phyloP scores from a whole-genome alignment of 2,329 filamentous ascomycete species.

The Dryadomyces quercus-mongolicae region DNA sequence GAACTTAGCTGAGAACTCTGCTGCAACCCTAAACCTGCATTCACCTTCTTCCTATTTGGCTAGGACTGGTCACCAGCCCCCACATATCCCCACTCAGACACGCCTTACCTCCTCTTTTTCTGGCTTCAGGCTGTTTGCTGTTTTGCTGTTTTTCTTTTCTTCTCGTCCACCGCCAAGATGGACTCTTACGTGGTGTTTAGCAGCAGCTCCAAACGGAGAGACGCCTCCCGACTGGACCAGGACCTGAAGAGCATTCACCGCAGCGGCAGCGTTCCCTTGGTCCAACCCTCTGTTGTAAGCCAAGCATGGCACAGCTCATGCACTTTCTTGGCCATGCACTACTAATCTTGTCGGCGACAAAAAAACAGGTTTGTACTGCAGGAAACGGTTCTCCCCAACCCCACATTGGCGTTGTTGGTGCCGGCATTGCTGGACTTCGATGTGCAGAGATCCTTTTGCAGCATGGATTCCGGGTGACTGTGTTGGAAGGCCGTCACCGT shows the following conservation, averaged over 20 bases:
- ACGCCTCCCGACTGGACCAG: conserved; percentile 35
- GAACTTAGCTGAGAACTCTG: neutral
- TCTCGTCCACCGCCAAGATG: conserved; percentile 20
- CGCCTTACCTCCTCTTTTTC: neutral
- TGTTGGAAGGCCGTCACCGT: conserved; percentile 56
- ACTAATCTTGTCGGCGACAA: too few species aligned
- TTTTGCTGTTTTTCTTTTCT: neutral
- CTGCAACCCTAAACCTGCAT: neutral
- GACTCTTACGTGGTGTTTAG: conserved; percentile 40
- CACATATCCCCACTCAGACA: neutral
- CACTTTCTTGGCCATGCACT: conserved; percentile 4
- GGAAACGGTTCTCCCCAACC: conserved; percentile 20
- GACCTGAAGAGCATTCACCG: conserved; percentile 32
- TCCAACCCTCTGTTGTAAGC: neutral
- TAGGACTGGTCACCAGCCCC: neutral
- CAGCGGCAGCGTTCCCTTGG: neutral
- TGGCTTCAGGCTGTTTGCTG: neutral
- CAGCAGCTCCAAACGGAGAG: conserved; percentile 29
- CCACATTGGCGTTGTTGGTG: conserved; percentile 56
- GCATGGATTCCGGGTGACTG: conserved; percentile 53
- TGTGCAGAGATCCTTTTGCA: conserved; percentile 56
- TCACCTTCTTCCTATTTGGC: neutral
- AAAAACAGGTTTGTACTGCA: too few species aligned
- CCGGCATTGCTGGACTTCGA: conserved; percentile 57
- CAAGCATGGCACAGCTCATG: conserved; percentile 1